Percentiles rank a stretch among this genome's conserved stretches.
Conservation (phyloP, 257 asterid species). For the Solanum etuberosum region DNA sequence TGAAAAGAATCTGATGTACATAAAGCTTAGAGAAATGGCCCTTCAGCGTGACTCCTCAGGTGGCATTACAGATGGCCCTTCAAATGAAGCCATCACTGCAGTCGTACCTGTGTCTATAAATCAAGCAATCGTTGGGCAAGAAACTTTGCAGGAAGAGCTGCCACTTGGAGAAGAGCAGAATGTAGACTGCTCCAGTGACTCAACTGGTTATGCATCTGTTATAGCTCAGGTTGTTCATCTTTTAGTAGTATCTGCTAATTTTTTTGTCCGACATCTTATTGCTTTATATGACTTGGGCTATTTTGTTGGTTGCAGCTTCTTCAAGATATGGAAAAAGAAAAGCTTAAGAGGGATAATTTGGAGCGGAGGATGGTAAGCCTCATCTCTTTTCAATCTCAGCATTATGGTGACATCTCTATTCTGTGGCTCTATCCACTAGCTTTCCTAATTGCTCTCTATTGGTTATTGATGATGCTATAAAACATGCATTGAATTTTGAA, state of each 20-base stretch:
- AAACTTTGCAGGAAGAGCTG: constrained; percentile 17
- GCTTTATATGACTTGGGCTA: neutral
- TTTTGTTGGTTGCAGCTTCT: constrained; percentile 33
- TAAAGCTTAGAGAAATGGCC: constrained; percentile 51
- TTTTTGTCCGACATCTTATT: neutral
- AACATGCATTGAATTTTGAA: neutral
- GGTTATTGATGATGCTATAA: neutral
- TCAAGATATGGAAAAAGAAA: constrained; percentile 43
- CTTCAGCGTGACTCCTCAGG: constrained; percentile 4
- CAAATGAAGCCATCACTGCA: constrained; percentile 16
- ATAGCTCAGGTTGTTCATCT: constrained; percentile 42
- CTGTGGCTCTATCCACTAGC: neutral
- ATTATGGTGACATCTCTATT: neutral
- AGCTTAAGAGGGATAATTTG: constrained; percentile 28
- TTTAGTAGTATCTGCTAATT: neutral
- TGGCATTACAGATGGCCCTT: constrained; percentile 11
- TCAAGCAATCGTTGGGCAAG: constrained; percentile 19
- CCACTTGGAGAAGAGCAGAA: constrained; percentile 12
- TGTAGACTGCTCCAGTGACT: constrained; percentile 19
- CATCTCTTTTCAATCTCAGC: neutral
- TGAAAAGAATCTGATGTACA: constrained; percentile 34
- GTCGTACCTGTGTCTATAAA: constrained; percentile 16
- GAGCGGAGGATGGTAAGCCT: constrained; percentile 53
- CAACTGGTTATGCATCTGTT: constrained; percentile 27
- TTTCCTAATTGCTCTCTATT: neutral